phyloP scores from a whole-genome alignment of 768 basidiomycete genomes.

The Mycena indigotica region DNA sequence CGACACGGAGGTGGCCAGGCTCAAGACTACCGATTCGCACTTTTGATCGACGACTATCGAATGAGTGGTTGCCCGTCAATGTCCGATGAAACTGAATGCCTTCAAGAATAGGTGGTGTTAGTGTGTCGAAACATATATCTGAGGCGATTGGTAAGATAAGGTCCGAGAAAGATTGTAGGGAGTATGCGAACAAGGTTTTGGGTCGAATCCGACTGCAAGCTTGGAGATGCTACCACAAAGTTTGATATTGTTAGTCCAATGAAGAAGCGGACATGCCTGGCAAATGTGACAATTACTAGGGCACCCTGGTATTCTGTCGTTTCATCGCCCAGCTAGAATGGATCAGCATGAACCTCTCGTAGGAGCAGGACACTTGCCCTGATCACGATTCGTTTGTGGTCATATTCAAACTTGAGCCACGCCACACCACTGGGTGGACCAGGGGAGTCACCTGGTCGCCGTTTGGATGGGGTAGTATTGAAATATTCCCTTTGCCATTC shows the following conservation, averaged over 20 bases:
- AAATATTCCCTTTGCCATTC: slow-evolving; percentile 66
- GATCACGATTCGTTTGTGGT: slow-evolving; percentile 65
- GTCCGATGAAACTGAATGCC: slow-evolving; percentile 58
- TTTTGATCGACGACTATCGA: slow-evolving; percentile 50
- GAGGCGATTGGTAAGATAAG: not conserved
- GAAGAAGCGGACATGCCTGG: slow-evolving; percentile 61
- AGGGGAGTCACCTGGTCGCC: slow-evolving; percentile 12
- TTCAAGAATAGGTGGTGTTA: slow-evolving; percentile 67
- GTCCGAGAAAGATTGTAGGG: slow-evolving; percentile 9
- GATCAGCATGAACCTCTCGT: not conserved
- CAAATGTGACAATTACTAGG: slow-evolving; percentile 56
- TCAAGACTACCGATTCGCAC: slow-evolving; percentile 61
- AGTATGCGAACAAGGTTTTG: slow-evolving; percentile 65
- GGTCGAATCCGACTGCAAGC: slow-evolving; percentile 64
- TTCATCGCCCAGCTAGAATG: slow-evolving; percentile 59
- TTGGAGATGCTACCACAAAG: slow-evolving; percentile 64
- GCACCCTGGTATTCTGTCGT: slow-evolving; percentile 52
- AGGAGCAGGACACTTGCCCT: slow-evolving; percentile 41
- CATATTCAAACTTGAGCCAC: slow-evolving; percentile 65
- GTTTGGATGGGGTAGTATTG: slow-evolving; percentile 23
- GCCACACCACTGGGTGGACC: slow-evolving; percentile 40
- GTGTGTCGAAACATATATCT: slow-evolving; percentile 72
- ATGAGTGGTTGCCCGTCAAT: slow-evolving; percentile 40
- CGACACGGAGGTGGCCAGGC: slow-evolving; percentile 57
- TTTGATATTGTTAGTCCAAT: slow-evolving; percentile 62